These are phyloP conservation scores for Aspergillus hancockii DNA, from an alignment of 495 filamentous ascomycete genomes.

Conservation along the genomic window DNA sequence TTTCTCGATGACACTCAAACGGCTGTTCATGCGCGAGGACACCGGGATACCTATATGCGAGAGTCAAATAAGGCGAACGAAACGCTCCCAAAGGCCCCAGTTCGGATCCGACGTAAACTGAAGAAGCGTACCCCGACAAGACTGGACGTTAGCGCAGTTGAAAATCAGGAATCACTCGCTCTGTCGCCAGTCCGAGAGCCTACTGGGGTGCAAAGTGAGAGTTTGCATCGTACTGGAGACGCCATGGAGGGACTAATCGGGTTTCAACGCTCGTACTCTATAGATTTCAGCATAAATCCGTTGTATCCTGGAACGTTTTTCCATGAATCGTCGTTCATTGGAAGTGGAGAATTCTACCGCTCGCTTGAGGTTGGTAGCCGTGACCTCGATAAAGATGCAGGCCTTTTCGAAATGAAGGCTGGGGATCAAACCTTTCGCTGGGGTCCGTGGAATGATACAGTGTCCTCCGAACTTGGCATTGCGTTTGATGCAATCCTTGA, in stretches of 20 bases:
- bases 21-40: background rate
- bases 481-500: constrained; percentile 55
- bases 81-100: background rate
- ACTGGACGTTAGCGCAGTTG: constrained; percentile 43
- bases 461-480: constrained; percentile 66
- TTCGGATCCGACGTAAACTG: constrained; percentile 26
- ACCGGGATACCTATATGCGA: background rate
- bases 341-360: constrained; percentile 64
- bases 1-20: constrained; percentile 30
- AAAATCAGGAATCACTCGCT: constrained; percentile 19
- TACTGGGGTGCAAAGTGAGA: background rate
- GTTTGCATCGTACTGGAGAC: constrained; percentile 12
- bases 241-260: constrained; percentile 44
- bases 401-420: constrained; percentile 39
- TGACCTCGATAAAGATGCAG: constrained; percentile 35
- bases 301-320: constrained; percentile 70
- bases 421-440: constrained; percentile 58
- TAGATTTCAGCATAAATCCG: constrained; percentile 73
- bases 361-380: constrained; percentile 41
- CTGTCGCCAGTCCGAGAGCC: constrained; percentile 20
- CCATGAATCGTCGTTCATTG: constrained; percentile 73
- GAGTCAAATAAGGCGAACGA: constrained; percentile 4
- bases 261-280: constrained; percentile 61
- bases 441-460: constrained; percentile 68
- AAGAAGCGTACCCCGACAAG: constrained; percentile 55